Base-by-base conservation (phyloP, 257 asterid species). In the Solanum phureja region DNA sequence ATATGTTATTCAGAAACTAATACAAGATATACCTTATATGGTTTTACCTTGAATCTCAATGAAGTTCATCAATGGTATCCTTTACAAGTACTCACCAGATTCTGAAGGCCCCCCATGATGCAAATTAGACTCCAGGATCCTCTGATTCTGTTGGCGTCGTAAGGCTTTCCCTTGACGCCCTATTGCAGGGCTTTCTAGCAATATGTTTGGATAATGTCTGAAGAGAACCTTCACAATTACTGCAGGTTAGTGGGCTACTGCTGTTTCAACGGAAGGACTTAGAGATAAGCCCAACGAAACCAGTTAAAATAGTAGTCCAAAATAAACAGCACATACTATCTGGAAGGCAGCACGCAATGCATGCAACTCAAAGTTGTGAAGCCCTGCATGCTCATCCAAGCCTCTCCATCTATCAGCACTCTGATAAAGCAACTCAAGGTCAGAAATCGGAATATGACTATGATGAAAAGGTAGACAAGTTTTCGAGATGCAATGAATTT, bases 121-220 rank as follows among this genome's bases (percentile, higher is more conserved):
- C 83, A 90, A 71, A 90, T 86, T 88, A 84, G 94, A 91, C 92
- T 92, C 96, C 88, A 92, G 91, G 90, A 90, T 90, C 90, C 94
- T 94, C 86, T 91, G 93, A 83, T 92, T 90, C 86, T 94, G 97
- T 69, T 94, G 96, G 91, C 98, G 98, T 75, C 98, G 98, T 86
- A 96, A 89, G 91, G 98, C 95, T 94, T 96, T 95, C 88, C 98
- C 98, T 88, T 93, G 99, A 81, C 98, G 99, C 88, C 98, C 99
- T 88, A 96, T 90, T 74, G 98, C 8, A 52, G 95, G 97, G 89
- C 93, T 93, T 89, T 87, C 89, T 52, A 8, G 83, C 88, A 93
- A 89, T 83, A 88, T 82, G 76, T 94, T 95, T 77, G 98, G 98
- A 84, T 94, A 91, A 91, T 95, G 88, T 88, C 76, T 93, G 84